phyloP scores from a whole-genome alignment of 176 grass and related monocot genomes.

The Eremochloa ophiuroides region DNA sequence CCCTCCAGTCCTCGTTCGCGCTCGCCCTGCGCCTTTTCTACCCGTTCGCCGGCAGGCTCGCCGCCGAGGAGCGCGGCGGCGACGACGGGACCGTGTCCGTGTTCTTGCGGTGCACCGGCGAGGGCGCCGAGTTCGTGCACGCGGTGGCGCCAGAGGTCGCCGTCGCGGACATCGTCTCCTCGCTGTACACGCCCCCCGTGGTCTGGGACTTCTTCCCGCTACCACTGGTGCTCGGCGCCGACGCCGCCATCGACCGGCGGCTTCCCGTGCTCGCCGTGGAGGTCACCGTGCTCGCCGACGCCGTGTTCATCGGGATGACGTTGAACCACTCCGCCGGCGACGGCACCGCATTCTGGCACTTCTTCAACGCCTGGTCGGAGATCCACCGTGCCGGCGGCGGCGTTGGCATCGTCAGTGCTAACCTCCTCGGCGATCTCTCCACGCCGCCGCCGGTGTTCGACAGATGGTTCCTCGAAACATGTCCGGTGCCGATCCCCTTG shows the following conservation, averaged over 20 bases:
- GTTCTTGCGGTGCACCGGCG: not conserved
- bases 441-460: not conserved
- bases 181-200: not conserved
- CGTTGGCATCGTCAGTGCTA: too few relatives aligned
- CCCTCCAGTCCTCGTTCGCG: conserved; percentile 10
- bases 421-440: not conserved
- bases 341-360: conserved; percentile 21
- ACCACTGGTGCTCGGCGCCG: not conserved
- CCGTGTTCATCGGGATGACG: conserved; percentile 34
- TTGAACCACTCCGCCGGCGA: conserved; percentile 17
- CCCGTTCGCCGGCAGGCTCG: conserved; percentile 42
- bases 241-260: not conserved
- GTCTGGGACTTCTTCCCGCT: not conserved
- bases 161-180: conserved; percentile 23
- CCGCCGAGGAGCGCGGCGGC: not conserved
- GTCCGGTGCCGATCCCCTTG: conserved; percentile 35
- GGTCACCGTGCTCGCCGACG: conserved; percentile 38
- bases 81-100: not conserved
- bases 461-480: conserved; percentile 29
- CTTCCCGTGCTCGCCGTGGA: not conserved
- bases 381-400: not conserved
- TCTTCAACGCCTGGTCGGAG: conserved; percentile 49
- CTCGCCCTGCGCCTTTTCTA: conserved; percentile 35
- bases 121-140: conserved; percentile 54
- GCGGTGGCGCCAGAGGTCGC: conserved; percentile 16